Conservation (phyloP, 2,329 filamentous ascomycete genomes). For the Beauveria sp. region DNA sequence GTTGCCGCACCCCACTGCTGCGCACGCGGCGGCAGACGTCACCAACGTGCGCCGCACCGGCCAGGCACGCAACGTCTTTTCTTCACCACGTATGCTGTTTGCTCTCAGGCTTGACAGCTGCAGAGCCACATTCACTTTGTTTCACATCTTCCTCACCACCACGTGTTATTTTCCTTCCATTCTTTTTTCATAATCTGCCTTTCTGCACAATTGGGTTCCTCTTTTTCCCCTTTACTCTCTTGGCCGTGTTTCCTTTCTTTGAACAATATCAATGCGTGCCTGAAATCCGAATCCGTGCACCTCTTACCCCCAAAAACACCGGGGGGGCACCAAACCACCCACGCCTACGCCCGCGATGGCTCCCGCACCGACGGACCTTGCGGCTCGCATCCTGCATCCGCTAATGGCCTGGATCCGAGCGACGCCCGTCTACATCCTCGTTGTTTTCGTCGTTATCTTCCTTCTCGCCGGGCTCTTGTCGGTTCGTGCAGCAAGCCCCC, state of each 20-base stretch:
- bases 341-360: not conserved
- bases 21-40: not conserved
- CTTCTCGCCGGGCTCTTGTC: conserved; percentile 27
- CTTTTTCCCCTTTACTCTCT: not conserved
- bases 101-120: conserved; percentile 5
- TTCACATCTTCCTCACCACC: not conserved
- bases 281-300: not conserved
- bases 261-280: not conserved
- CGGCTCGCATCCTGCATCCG: conserved; percentile 27
- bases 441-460: conserved; percentile 28
- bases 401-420: conserved; percentile 29
- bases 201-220: not conserved
- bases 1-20: not conserved
- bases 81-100: conserved; percentile 9
- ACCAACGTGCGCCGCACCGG: not conserved
- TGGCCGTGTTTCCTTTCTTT: not conserved
- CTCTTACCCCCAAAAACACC: not conserved
- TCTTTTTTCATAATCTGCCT: not conserved
- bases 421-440: conserved; percentile 31
- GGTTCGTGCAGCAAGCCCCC: conserved; percentile 23
- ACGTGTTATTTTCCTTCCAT: not conserved
- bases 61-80: not conserved
- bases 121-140: conserved; percentile 2
- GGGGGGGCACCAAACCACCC: not conserved
- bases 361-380: conserved; percentile 22